Conservation (phyloP, 1,284 basidiomycete genomes). For the Laetiporus sulphureus region DNA sequence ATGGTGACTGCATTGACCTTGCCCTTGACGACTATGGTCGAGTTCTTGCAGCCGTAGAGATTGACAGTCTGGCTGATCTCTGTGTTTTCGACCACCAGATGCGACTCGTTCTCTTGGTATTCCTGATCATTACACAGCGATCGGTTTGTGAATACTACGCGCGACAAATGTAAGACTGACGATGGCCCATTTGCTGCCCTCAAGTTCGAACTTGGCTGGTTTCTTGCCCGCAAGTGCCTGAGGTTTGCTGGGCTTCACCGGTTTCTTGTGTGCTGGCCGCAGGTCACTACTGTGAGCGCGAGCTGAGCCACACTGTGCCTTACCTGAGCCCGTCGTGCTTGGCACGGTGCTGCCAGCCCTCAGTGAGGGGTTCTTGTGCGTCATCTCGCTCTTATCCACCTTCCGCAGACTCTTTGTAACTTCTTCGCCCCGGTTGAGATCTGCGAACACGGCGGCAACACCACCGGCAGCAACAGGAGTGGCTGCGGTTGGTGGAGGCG, state of each 20-base stretch:
- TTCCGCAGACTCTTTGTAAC: conserved; percentile 90
- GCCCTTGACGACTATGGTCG: conserved; percentile 84
- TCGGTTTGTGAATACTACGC: not conserved
- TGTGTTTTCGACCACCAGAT: conserved; percentile 72
- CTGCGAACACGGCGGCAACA: conserved; percentile 85
- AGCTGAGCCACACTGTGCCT: conserved; percentile 7
- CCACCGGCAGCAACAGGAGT: conserved; percentile 45
- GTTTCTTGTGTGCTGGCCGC: conserved; percentile 59
- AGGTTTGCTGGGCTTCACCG: conserved; percentile 78
- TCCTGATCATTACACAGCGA: conserved; percentile 50
- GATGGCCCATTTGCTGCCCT: conserved; percentile 93
- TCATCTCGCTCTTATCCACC: conserved; percentile 96
- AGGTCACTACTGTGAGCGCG: not conserved
- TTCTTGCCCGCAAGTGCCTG: conserved; percentile 80
- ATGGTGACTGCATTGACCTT: conserved; percentile 95
- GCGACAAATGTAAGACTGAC: conserved; percentile 41
- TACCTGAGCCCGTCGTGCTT: conserved; percentile 19
- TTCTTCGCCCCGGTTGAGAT: conserved; percentile 86
- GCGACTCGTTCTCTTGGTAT: conserved; percentile 82
- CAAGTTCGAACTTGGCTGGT: conserved; percentile 84
- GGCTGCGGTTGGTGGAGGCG: conserved; percentile 34
- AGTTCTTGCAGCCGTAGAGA: conserved; percentile 88
- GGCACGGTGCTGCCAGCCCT: conserved; percentile 64
- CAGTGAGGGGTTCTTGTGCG: conserved; percentile 95
- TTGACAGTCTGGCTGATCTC: conserved; percentile 86